phyloP scores from a whole-genome alignment of 768 basidiomycete genomes.

The Pisolithus albus region DNA sequence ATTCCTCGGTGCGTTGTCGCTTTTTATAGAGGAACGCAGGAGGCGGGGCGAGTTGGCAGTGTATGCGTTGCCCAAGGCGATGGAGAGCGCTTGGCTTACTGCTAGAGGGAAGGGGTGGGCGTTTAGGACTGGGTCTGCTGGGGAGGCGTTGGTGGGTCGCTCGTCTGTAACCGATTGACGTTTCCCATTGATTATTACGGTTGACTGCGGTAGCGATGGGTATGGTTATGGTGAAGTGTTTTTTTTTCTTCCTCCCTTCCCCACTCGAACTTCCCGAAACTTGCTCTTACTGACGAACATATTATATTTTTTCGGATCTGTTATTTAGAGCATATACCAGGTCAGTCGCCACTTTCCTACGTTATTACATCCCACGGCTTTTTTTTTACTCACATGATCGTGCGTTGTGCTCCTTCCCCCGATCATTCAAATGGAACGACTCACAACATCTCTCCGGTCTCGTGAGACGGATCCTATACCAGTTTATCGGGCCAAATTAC shows the following conservation, averaged over 20 bases:
- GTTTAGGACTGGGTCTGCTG: conserved; percentile 60
- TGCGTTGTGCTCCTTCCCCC: not conserved
- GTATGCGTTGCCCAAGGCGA: conserved; percentile 82
- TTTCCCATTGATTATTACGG: conserved; percentile 21
- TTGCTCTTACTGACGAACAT: too few relatives aligned
- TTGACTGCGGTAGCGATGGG: conserved; percentile 76
- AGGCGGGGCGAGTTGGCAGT: conserved; percentile 89
- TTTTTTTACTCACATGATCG: not conserved
- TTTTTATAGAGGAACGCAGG: conserved; percentile 83
- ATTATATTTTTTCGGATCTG: too few relatives aligned
- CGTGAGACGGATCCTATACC: conserved; percentile 75
- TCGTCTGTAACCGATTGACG: not conserved
- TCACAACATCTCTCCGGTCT: conserved; percentile 78
- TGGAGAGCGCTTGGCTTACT: conserved; percentile 88
- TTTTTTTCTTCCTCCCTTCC: not conserved
- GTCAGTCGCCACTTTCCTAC: conserved; percentile 17
- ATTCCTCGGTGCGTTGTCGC: conserved; percentile 62
- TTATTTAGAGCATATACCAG: conserved; percentile 69
- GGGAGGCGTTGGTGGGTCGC: conserved; percentile 53
- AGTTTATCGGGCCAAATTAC: conserved; percentile 86
- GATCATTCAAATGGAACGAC: conserved; percentile 47
- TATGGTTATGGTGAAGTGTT: conserved; percentile 73
- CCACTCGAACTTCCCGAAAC: not conserved
- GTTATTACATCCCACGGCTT: not conserved
- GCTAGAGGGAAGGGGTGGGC: conserved; percentile 71